Conservation (phyloP, 2,329 filamentous ascomycete species). For the Clonostachys rosea region DNA sequence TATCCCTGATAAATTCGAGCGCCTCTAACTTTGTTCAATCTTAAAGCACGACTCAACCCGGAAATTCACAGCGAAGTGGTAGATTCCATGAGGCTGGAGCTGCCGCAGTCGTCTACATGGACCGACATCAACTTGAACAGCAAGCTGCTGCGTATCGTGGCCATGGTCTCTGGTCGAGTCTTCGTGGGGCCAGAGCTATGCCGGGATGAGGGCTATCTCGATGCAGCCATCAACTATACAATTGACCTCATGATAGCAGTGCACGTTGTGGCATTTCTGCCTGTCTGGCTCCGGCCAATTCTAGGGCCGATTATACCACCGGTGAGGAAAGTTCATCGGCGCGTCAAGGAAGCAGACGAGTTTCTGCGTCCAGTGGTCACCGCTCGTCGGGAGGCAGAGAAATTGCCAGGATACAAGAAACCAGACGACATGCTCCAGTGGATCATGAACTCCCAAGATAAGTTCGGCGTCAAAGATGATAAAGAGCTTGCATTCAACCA, state of each 20-base stretch:
- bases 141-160: conserved; percentile 37
- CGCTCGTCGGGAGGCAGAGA: conserved; percentile 14
- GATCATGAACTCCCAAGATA: conserved; percentile 30
- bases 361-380: conserved; percentile 29
- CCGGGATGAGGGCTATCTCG: conserved; percentile 35
- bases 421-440: conserved; percentile 44
- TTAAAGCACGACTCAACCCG: background rate
- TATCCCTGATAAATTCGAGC: background rate
- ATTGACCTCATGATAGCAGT: conserved; percentile 31
- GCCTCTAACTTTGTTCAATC: background rate
- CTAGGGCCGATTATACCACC: conserved; percentile 21
- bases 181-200: conserved; percentile 43
- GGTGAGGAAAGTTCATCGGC: conserved; percentile 21
- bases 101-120: conserved; percentile 32
- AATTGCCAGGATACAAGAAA: conserved; percentile 12
- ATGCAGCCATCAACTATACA: conserved; percentile 42
- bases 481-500: conserved; percentile 33
- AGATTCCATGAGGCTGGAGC: conserved; percentile 28
- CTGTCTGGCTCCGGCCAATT: conserved; percentile 24
- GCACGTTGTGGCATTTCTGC: conserved; percentile 15
- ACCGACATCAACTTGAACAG: conserved; percentile 30
- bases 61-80: background rate
- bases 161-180: conserved; percentile 37
- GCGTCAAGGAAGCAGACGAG: conserved; percentile 20
- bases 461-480: conserved; percentile 21